A percentile compares a stretch with the other conserved stretches of the same genome.
phyloP scores from a whole-genome alignment of 2,329 filamentous ascomycete genomes.

The Rhynchosporium agropyri region DNA sequence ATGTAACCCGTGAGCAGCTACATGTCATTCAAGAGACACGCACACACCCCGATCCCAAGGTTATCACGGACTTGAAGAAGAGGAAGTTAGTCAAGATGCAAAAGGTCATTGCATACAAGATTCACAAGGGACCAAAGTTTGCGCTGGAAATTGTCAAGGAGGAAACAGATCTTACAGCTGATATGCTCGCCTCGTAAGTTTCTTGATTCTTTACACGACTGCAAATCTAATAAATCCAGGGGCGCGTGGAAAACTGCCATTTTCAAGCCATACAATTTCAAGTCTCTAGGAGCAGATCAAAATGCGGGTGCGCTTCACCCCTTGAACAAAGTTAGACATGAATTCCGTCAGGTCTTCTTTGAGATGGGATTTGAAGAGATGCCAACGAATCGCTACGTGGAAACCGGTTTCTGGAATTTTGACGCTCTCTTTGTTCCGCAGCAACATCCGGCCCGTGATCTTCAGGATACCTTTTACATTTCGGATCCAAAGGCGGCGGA shows the following conservation, averaged over 20 bases:
- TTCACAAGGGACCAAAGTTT: conserved; percentile 85
- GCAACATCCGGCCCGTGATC: conserved; percentile 94
- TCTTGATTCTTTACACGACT: conserved; percentile 15
- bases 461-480: conserved; percentile 99
- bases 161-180: conserved; percentile 90
- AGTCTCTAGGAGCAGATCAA: conserved; percentile 61
- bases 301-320: conserved; percentile 64
- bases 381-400: conserved; percentile 90
- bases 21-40: conserved; percentile 70
- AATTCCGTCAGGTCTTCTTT: conserved; percentile 98
- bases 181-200: conserved; percentile 73
- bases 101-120: conserved; percentile 83
- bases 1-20: conserved; percentile 77
- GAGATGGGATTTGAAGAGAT: conserved; percentile 99
- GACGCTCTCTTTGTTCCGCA: conserved; percentile 95
- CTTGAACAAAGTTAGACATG: conserved; percentile 91
- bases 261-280: conserved; percentile 87
- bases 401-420: conserved; percentile 99
- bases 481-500: conserved; percentile 82
- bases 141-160: conserved; percentile 87
- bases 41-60: conserved; percentile 72
- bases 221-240: conserved; percentile 42
- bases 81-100: conserved; percentile 83
- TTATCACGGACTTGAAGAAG: conserved; percentile 82
- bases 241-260: conserved; percentile 90